These are phyloP conservation scores for Barnettozyma vustinii DNA, from an alignment of 805 yeast genomes.

Conservation along the genomic window DNA sequence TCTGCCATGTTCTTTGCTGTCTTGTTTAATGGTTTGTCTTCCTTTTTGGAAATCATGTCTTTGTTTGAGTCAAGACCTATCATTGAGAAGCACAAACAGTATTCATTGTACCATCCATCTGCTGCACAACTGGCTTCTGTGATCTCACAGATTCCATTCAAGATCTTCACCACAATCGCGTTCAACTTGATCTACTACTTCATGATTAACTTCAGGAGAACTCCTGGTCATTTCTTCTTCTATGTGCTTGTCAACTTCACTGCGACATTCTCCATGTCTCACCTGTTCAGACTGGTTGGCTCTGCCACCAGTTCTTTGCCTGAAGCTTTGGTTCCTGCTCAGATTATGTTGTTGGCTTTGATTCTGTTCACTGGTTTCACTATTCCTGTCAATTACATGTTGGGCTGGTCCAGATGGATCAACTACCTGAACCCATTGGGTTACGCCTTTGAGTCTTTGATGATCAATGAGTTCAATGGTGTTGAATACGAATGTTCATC, in stretches of 20 bases:
- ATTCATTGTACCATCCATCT: slow-evolving; percentile 54
- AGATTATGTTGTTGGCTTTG: slow-evolving; percentile 42
- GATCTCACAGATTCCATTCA: slow-evolving; percentile 52
- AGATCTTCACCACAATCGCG: slow-evolving; percentile 35
- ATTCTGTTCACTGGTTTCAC: slow-evolving; percentile 53
- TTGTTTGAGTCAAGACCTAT: slow-evolving; percentile 38
- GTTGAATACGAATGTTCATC: slow-evolving; percentile 40
- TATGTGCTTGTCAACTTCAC: slow-evolving; percentile 38
- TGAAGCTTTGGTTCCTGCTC: slow-evolving; percentile 56
- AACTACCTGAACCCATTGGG: slow-evolving; percentile 55
- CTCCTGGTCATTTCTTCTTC: slow-evolving; percentile 52
- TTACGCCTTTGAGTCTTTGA: slow-evolving; percentile 51
- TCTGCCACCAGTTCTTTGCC: slow-evolving; percentile 41
- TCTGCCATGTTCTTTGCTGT: slow-evolving; percentile 66
- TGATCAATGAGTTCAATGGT: slow-evolving; percentile 52
- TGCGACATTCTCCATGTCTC: slow-evolving; percentile 51
- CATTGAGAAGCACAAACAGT: slow-evolving; percentile 53
- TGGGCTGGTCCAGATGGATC: slow-evolving; percentile 65
- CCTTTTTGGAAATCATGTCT: slow-evolving; percentile 47
- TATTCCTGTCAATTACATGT: slow-evolving; percentile 49
- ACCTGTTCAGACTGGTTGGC: slow-evolving; percentile 50
- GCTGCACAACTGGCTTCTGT: slow-evolving; percentile 63
- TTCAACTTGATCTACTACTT: slow-evolving; percentile 50
- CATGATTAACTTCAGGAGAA: slow-evolving; percentile 46
- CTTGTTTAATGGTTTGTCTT: slow-evolving; percentile 56